phyloP scores from a whole-genome alignment of 202 grass and related monocot genomes.

The Hordeum pubiflorum region DNA sequence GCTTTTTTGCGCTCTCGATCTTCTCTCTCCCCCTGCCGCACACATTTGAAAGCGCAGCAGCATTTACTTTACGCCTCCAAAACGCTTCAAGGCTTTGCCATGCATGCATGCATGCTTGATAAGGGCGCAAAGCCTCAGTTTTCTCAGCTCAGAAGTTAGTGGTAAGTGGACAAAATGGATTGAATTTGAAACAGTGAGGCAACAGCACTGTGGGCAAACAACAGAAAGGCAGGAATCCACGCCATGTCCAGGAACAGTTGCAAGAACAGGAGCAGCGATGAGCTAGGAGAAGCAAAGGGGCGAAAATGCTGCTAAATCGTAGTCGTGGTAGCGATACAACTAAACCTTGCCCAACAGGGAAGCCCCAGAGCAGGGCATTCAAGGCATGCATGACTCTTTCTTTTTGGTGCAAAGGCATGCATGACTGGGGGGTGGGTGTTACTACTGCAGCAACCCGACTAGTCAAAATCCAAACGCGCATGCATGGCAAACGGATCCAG shows the following conservation, averaged over 20 bases:
- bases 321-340: not conserved
- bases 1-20: slow-evolving; percentile 5
- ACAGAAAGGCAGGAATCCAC: slow-evolving; percentile 44
- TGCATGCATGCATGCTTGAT: slow-evolving; percentile 17
- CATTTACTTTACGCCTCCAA: slow-evolving; percentile 19
- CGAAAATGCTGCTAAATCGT: not conserved
- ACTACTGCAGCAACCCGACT: slow-evolving; percentile 37
- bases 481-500: slow-evolving; percentile 25
- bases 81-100: slow-evolving; percentile 17
- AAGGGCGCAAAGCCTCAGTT: slow-evolving; percentile 33
- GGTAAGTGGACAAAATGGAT: slow-evolving; percentile 45
- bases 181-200: slow-evolving; percentile 51
- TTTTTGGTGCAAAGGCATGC: slow-evolving; percentile 14
- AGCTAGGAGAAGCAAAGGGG: slow-evolving; percentile 2
- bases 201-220: slow-evolving; percentile 30
- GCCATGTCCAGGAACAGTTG: slow-evolving; percentile 49
- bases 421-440: slow-evolving; percentile 27
- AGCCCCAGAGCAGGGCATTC: slow-evolving; percentile 31
- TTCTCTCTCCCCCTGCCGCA: not conserved
- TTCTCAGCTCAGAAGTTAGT: slow-evolving; percentile 39
- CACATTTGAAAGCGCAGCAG: slow-evolving; percentile 12
- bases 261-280: slow-evolving; percentile 27
- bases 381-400: slow-evolving; percentile 32
- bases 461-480: slow-evolving; percentile 42
- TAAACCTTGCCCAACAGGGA: slow-evolving; percentile 30